Evolutionary conservation across 495 filamentous ascomycete genomes (phyloP), one percentile per base, ranked within the genome.

Genomic region (Hypoxylon intermedium): DNA sequence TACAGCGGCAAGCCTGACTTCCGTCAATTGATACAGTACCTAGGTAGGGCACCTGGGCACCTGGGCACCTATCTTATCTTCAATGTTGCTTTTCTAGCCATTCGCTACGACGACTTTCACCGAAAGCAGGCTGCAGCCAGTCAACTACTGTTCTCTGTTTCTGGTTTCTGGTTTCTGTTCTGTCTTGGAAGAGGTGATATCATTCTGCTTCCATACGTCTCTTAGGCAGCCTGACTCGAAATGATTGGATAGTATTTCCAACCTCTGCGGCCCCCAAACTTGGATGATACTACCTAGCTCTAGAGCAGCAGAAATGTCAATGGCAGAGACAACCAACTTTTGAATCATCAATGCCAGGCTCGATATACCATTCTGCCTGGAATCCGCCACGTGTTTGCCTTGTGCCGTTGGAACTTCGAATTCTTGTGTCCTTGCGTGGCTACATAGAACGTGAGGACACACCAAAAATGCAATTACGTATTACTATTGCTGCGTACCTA

Each of bases 31-130:
- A 18, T 13, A 43, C 40, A 34, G 31, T 13, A 26, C 7, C 24
- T 26, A 26, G 24, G 24, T 16, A n/a, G n/a, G n/a, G n/a, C n/a
- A n/a, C n/a, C n/a, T n/a, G n/a, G n/a, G n/a, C n/a, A n/a, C n/a
- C n/a, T n/a, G n/a, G 26, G 28, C 18, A 18, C 16, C 12, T 18
- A 57, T 56, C 43, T 63, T 58, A 58, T 49, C 4, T 26, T n/a
- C n/a, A n/a, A 26, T 26, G 7, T 26, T 40, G 28, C 15, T 36
- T 53, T 53, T 13, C 47, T 16, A 40, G 15, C 60, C 60, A 64
- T 58, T 64, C 21, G 42, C 34, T 51, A 65, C 50, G 49, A 45
- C 46, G 23, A 42, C 50, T 55, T 51, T 65, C 54, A 56, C 62
- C 55, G 55, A 60, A 57, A 56, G 11, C 6, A 23, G 21, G 2